Evolutionary conservation across 2,329 filamentous ascomycete species (phyloP), one percentile per base, ranked within the genome.

Genomic region (Byssoonygena ceratinophila): DNA sequence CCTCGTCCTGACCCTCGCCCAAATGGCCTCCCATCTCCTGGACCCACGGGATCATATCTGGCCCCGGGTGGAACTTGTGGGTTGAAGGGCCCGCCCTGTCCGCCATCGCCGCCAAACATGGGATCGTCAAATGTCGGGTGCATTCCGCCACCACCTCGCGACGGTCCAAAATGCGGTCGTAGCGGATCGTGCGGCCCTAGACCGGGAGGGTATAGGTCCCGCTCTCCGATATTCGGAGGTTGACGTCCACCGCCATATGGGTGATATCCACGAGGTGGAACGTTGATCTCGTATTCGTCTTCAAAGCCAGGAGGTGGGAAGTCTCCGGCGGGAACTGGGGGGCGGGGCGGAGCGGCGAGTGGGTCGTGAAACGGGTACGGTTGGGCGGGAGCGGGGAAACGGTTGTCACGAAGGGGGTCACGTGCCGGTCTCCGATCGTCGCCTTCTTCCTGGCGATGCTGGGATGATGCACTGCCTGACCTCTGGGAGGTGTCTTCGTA

Each of bases 111-210:
- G 4, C 77, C 77, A 64, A 95, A 95, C 45, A 96, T 69, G 5
- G 87, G 88, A 64, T 97, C 90, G 61, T 95, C 88, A 65, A 95
- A 92, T 0, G 90, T 94, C 0, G 92, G 92, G 68, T 96, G 87
- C 92, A 98, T 98, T 0, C 92, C 92, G 11, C 84, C 82, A 12
- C 80, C 79, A 0, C 80, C 77, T n/a, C 79, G 71, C 45, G 79
- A 76, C 27, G 80, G 79, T 5, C 82, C 79, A 52, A 87, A 79
- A 1, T 79, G 77, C 3, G 80, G 79, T 29, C 85, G 74, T 2
- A 96, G 70, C 11, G 91, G 89, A 66, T 96, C 90, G 60, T 89
- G 75, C 0, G 90, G 90, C 0, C 89, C 90, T 0, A 98, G 72
- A 0, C 87, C 87, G 8, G 84, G 84, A 1, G 92, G 92, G 61